phyloP scores from a whole-genome alignment of 2,329 filamentous ascomycete genomes.

The Rosellinia necatrix region DNA sequence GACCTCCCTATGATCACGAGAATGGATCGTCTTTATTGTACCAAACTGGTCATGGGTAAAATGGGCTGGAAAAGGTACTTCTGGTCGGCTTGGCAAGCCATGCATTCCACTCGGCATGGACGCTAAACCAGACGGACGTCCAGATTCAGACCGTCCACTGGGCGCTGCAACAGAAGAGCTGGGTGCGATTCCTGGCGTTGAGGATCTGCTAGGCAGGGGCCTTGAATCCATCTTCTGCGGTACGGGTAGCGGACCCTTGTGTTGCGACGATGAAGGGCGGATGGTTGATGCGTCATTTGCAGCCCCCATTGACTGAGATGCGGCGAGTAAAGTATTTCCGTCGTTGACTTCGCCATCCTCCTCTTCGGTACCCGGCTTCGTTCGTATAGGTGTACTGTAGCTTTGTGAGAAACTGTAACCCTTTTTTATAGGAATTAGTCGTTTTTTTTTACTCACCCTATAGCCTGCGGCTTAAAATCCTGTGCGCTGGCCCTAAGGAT shows the following conservation, averaged over 20 bases:
- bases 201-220: slow-evolving; percentile 31
- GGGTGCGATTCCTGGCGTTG: slow-evolving; percentile 32
- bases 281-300: slow-evolving; percentile 29
- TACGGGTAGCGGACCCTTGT: slow-evolving; percentile 21
- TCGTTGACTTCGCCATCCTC: slow-evolving; percentile 79
- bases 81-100: slow-evolving; percentile 61
- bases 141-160: slow-evolving; percentile 39
- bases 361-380: slow-evolving; percentile 53
- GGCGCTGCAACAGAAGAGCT: slow-evolving; percentile 27
- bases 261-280: slow-evolving; percentile 27
- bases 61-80: slow-evolving; percentile 58
- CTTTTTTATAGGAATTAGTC: background rate
- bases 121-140: slow-evolving; percentile 38
- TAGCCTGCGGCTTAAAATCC: slow-evolving; percentile 64
- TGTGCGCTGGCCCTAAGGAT: slow-evolving; percentile 62
- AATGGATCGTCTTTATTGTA: slow-evolving; percentile 44
- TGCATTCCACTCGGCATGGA: slow-evolving; percentile 39
- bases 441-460: slow-evolving; percentile 41
- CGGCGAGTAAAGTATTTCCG: slow-evolving; percentile 42
- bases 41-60: slow-evolving; percentile 52
- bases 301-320: slow-evolving; percentile 20
- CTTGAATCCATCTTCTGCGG: slow-evolving; percentile 34
- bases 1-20: slow-evolving; percentile 38
- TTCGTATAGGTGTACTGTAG: slow-evolving; percentile 35
- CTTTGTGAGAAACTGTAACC: slow-evolving; percentile 23